phyloP scores from a whole-genome alignment of 2,329 filamentous ascomycete species.

The Plenodomus biglobosus region DNA sequence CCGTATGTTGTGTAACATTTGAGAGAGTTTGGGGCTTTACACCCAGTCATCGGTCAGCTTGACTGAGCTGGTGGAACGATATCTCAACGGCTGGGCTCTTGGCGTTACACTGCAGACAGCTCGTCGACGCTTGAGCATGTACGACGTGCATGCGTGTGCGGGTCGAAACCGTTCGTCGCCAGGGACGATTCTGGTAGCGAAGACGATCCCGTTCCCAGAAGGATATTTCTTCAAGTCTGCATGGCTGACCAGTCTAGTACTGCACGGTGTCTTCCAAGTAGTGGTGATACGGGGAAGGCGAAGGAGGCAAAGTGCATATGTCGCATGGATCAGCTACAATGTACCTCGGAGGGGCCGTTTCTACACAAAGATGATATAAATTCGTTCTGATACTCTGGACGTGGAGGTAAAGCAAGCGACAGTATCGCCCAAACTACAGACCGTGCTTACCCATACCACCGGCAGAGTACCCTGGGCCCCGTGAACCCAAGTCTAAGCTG shows the following conservation, averaged over 20 bases:
- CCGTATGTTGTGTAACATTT: conserved; percentile 1
- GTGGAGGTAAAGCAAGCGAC: not conserved
- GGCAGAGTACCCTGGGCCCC: not conserved
- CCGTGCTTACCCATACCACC: not conserved
- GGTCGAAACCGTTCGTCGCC: not conserved
- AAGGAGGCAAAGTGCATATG: too few relatives aligned
- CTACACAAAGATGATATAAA: not conserved
- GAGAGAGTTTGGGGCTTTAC: not conserved
- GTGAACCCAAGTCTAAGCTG: not conserved
- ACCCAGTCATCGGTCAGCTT: not conserved
- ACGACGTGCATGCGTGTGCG: not conserved
- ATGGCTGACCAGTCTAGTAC: too few relatives aligned
- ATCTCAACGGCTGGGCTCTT: not conserved
- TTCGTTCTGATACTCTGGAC: not conserved
- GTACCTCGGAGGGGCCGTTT: not conserved
- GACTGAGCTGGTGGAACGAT: not conserved
- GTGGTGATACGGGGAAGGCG: too few relatives aligned
- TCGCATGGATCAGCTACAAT: too few relatives aligned
- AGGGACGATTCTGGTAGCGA: not conserved
- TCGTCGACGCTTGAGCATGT: not conserved
- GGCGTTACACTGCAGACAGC: not conserved
- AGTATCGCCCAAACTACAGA: not conserved
- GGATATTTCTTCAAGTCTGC: too few relatives aligned
- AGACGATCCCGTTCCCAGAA: not conserved
- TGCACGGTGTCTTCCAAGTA: too few relatives aligned